phyloP scores from a whole-genome alignment of 805 yeast genomes.

The Myxozyma monticola region DNA sequence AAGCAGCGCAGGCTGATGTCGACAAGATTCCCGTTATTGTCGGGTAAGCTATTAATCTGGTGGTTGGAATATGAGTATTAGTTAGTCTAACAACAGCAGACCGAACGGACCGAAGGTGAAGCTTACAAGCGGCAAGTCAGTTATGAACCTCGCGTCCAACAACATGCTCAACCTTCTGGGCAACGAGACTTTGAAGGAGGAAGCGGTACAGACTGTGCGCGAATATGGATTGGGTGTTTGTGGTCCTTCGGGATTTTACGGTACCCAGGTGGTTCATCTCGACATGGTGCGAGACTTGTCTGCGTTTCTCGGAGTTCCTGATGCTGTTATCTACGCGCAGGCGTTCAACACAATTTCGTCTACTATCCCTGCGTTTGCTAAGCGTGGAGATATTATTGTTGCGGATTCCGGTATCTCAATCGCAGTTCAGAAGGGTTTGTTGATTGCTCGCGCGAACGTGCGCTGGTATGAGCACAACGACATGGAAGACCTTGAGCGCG shows the following conservation, averaged over 20 bases:
- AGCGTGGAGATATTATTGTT: slow-evolving; percentile 89
- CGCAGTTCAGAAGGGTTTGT: slow-evolving; percentile 83
- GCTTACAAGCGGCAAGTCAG: slow-evolving; percentile 27
- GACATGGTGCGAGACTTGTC: slow-evolving; percentile 76
- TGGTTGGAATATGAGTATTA: neutral
- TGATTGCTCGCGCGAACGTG: slow-evolving; percentile 81
- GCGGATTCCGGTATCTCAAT: slow-evolving; percentile 78
- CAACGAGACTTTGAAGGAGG: slow-evolving; percentile 48
- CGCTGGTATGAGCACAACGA: slow-evolving; percentile 78
- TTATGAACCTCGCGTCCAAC: slow-evolving; percentile 42
- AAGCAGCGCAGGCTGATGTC: slow-evolving; percentile 61
- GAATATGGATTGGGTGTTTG: slow-evolving; percentile 95
- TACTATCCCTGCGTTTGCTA: slow-evolving; percentile 88
- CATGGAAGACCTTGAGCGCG: slow-evolving; percentile 72
- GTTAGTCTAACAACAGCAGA: slow-evolving; percentile 2
- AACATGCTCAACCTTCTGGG: slow-evolving; percentile 69
- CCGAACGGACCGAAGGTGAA: slow-evolving; percentile 25
- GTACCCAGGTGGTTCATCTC: slow-evolving; percentile 79
- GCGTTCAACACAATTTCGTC: slow-evolving; percentile 84
- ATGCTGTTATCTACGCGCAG: slow-evolving; percentile 86
- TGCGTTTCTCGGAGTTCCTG: slow-evolving; percentile 70
- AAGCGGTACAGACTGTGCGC: slow-evolving; percentile 59
- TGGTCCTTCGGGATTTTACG: slow-evolving; percentile 97
- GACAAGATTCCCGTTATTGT: slow-evolving; percentile 61
- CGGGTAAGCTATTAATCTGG: slow-evolving; percentile 40